Base-by-base conservation (phyloP, 2,329 filamentous ascomycete species). In the Emmonsia crescens region DNA sequence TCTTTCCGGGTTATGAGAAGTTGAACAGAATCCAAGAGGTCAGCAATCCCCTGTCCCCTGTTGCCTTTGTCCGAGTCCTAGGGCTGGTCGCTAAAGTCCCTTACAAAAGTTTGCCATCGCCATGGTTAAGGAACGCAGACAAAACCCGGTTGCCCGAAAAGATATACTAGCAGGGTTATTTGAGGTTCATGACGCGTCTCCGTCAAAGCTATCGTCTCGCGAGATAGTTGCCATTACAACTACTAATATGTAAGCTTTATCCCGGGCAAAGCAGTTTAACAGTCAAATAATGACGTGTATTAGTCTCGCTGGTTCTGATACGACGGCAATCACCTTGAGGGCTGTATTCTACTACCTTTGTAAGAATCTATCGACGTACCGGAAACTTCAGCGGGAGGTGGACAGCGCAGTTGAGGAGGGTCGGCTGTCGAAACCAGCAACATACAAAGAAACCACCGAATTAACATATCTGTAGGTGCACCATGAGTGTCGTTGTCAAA, bases 301-400 rank as follows among this genome's bases (percentile, higher is more conserved):
- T 89, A 86, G 77, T 79, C 63, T 61, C 5, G 67, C 66, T 5
- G 66, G 67, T 5, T 60, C 60, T 3, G 66, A 68, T 57, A 66
- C 66, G 1, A 68, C 66, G 6, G 61, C 51, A 2, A 66, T 68
- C 27, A 61, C 56, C 1, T 19, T 67, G 10, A 56, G 56, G 5
- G 62, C 64, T 1, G 40, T 64, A 0, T 51, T 68, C 10, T 67
- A 67, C 57, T 63, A 61, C 24, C 59, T 67, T 0, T 59, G 65
- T 16, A 62, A 58, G 3, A 61, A 66, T 46, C 65, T 64, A 2
- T 19, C 19, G 0, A 63, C 65, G 4, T 66, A 78, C 42, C 48
- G 67, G 9, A 72, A 70, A 55, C 68, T 81, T 14, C 67, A 71
- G 0, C 21, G 66, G 0, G 54, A 56, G 33, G 33, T 56, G 27